These are phyloP conservation scores for Sphagnum tenellum DNA, from an alignment of 225 moss, liverwort and hornwort species.

Conservation along the genomic window DNA sequence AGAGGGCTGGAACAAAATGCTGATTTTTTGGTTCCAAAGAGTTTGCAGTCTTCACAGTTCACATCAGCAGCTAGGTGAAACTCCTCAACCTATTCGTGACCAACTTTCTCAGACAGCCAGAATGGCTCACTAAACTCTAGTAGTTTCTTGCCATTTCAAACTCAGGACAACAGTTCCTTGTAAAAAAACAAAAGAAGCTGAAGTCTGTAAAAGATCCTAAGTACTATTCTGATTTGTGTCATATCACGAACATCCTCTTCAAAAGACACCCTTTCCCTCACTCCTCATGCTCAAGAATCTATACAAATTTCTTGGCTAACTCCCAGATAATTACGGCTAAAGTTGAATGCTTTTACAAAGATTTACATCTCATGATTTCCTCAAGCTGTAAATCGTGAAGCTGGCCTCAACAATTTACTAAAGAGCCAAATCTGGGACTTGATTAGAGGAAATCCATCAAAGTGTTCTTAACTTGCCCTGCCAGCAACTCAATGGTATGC, in stretches of 20 bases:
- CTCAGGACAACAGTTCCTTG: neutral
- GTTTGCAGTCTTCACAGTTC: conserved; percentile 34
- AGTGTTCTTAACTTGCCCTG: neutral
- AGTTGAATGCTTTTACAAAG: conserved; percentile 38
- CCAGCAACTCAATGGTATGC: neutral
- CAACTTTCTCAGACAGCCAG: conserved; percentile 3
- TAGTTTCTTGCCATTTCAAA: conserved; percentile 11
- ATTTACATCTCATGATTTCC: conserved; percentile 66
- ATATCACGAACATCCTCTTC: conserved; percentile 7
- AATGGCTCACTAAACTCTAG: conserved; percentile 16
- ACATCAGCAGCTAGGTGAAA: conserved; percentile 11
- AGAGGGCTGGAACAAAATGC: neutral
- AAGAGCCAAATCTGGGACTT: too few relatives aligned
- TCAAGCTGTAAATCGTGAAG: conserved; percentile 28
- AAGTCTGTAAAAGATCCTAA: conserved; percentile 1
- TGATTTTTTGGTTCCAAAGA: conserved; percentile 23
- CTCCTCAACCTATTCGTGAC: conserved; percentile 14
- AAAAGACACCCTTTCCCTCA: conserved; percentile 1
- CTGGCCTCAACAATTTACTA: too few relatives aligned
- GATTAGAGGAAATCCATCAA: neutral
- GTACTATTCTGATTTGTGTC: conserved; percentile 2
- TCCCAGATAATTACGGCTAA: conserved; percentile 23
- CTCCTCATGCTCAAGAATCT: conserved; percentile 13
- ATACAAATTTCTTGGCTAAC: conserved; percentile 7
- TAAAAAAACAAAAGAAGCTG: neutral